Evolutionary conservation across 2,329 filamentous ascomycete genomes (phyloP), one percentile per base, ranked within the genome.

Genomic region (Aspergillus pseudotamarii): DNA sequence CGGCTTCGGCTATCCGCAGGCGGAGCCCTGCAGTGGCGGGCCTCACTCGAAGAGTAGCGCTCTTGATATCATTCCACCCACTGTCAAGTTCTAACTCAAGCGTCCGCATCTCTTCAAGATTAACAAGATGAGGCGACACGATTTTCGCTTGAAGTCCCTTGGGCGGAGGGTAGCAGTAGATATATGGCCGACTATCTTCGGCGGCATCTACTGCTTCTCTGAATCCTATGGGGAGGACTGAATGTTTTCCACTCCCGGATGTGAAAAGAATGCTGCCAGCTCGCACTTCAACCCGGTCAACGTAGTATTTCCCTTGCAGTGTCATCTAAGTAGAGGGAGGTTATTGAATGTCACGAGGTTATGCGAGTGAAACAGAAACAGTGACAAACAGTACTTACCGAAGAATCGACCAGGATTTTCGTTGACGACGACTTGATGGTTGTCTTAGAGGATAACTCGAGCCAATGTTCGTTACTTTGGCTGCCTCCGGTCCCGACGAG

Each of bases 21-120:
- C 87, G 79, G 32, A 89, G 76, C 12, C 87, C 87, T 23, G 87
- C 87, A 48, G 86, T 86, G n/a, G 83, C 85, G 56, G 86, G 83
- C 61, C 83, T 82, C n/a, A 89, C 73, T 12, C 82, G 81, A 46
- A 89, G 71, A 23, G 83, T 79, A 38, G 83, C 80, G 32, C 71
- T 75, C 12, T 76, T 71, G 50, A 88, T 81, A 2, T 88, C 78
- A 72, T 97, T 96, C 85, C 90, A 91, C 1, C 93, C 94, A 12
- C 89, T 88, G 12, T 81, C 81, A 14, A 97, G 78, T 57, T 88
- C 84, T 23, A 99, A 81, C 63, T 96, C 91, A 0, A 98, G 82
- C 0, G 87, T 89, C 62, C 91, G 91, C 70, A 89, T 89, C 68
- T 89, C 89, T 73, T 96, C 92, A 6, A 99, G 86, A 65, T 94